A percentile compares a stretch with the other conserved stretches of the same genome.
Evolutionary conservation across 2,329 filamentous ascomycete species (phyloP).

Genomic region (Pyricularia grisea): DNA sequence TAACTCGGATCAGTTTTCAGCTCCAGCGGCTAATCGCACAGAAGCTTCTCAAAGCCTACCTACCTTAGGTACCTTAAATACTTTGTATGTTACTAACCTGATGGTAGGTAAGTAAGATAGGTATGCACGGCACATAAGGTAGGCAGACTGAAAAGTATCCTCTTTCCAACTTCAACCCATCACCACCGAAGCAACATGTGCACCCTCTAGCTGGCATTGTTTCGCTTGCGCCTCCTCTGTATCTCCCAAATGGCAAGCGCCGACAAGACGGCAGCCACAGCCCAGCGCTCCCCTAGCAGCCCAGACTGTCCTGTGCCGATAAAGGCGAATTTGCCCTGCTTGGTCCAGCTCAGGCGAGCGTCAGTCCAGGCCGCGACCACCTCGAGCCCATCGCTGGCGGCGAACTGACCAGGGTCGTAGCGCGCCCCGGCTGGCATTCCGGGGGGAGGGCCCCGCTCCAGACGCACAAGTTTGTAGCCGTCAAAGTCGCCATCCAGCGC

Average conservation of each 20-base stretch:
- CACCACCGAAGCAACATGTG: neutral
- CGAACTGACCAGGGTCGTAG: constrained; percentile 11
- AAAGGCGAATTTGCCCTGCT: constrained; percentile 28
- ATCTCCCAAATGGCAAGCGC: constrained; percentile 22
- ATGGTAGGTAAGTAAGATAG: too few relatives aligned
- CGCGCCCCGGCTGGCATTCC: constrained; percentile 8
- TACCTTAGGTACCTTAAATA: too few relatives aligned
- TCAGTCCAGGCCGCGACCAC: constrained; percentile 29
- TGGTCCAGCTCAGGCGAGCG: constrained; percentile 19
- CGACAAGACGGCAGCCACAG: constrained; percentile 30
- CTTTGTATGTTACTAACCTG: too few relatives aligned
- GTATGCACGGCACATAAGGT: too few relatives aligned
- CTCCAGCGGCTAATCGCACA: neutral
- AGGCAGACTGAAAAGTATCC: neutral
- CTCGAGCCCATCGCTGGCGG: constrained; percentile 26
- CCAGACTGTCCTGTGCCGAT: constrained; percentile 27
- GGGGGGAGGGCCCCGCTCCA: constrained; percentile 14
- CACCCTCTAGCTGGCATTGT: neutral
- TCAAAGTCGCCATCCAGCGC: constrained; percentile 18
- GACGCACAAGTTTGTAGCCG: constrained; percentile 33
- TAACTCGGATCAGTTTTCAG: neutral
- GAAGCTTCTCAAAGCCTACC: neutral
- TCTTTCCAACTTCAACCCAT: neutral
- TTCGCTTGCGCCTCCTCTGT: constrained; percentile 7
- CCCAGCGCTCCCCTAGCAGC: constrained; percentile 29